Base-by-base conservation (phyloP, 352 stramenopile genomes). In the Globisporangium carolinianum region DNA sequence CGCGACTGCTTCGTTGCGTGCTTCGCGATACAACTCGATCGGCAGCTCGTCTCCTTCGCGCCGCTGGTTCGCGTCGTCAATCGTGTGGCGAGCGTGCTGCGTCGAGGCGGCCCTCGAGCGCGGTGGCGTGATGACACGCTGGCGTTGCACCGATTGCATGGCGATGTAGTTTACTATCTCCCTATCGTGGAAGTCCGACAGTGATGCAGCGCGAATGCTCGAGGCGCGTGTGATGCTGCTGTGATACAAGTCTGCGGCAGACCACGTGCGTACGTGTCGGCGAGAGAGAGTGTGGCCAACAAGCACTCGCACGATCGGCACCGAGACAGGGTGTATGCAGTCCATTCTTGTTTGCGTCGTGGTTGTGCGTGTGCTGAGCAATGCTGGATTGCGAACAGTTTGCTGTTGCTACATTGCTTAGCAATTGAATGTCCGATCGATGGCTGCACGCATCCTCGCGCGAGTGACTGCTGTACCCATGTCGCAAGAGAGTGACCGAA, bases 381-480 rank as follows among this genome's bases (percentile, higher is more conserved):
- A 32, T 32, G 24, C 24, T 32, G 24, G 24, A 32, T 32, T 32
- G 24, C 1, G 24, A 32, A 32, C 24, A 32, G 24, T 32, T 32
- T 32, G 24, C 24, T 32, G 24, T 32, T 32, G 24, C 24, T 32
- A 32, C 24, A 32, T 3, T n/a, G 41, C 15, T 45, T 0, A 14
- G 41, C 41, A 8, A 43, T 45, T 45, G 41, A 14, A 10, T 45
- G 9, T 10, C 15, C 41, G 11, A 17, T 12, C 15, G 7, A 14
- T 47, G 43, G 45, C 41, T 59, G 54, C 37, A 53, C 54, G 50
- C 32, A 53, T 17, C 46, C 55, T 7, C 55, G 46, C 14, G 32
- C 0, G 10, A 60, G 46, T 60, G 55, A 48, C 55, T 60, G 46
- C 24, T 32, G 24, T 47, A 60, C 4, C 55, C 55, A 60, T 53